Conservation (phyloP, 176 grass and related monocot species). For the Bothriochloa decipiens region DNA sequence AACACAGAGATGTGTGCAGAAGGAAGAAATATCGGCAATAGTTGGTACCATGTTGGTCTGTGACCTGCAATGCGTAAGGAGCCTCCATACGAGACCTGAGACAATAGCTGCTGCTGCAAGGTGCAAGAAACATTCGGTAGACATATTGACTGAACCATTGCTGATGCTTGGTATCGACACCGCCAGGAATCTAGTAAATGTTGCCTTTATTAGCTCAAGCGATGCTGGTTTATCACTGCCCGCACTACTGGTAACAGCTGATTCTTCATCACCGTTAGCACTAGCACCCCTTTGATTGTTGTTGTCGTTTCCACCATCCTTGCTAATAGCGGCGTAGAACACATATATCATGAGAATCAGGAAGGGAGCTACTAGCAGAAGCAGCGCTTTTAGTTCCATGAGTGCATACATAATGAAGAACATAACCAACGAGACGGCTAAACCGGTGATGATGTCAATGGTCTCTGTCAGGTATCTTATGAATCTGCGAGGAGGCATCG, state of each 20-base stretch:
- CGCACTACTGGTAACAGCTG: not conserved
- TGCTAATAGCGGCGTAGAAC: not conserved
- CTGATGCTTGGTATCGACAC: not conserved
- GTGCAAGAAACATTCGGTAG: not conserved
- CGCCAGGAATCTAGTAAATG: slow-evolving; percentile 12
- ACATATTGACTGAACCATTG: not conserved
- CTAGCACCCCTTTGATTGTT: not conserved
- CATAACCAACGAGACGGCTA: not conserved
- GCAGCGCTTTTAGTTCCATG: not conserved
- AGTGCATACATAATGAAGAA: not conserved
- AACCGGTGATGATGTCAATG: not conserved
- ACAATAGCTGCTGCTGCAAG: slow-evolving; percentile 18
- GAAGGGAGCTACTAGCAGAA: not conserved
- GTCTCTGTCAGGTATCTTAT: not conserved
- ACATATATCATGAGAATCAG: not conserved
- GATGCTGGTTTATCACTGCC: not conserved
- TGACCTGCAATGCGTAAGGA: not conserved
- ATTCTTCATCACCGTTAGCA: not conserved
- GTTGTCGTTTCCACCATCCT: not conserved
- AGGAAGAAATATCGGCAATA: slow-evolving; percentile 13
- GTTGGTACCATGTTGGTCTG: not conserved
- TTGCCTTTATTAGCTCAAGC: slow-evolving; percentile 12
- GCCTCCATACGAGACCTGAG: slow-evolving; percentile 31
- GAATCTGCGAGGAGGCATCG: not conserved
- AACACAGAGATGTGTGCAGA: not conserved